Percentiles rank a stretch among this genome's conserved stretches.
Evolutionary conservation across 2,329 filamentous ascomycete genomes (phyloP).

Genomic region (Balansia obtecta): DNA sequence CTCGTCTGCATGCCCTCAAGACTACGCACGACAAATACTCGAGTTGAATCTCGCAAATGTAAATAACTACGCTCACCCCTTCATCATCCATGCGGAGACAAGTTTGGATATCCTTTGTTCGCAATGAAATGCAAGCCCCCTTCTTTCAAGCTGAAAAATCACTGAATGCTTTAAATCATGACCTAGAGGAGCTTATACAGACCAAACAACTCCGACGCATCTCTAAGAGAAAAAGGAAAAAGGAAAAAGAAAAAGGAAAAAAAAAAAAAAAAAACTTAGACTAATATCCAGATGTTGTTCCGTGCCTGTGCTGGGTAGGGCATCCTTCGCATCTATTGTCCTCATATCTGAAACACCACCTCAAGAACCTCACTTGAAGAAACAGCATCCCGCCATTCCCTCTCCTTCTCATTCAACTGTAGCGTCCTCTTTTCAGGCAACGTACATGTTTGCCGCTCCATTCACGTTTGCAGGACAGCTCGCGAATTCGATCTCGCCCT

Average conservation of each 20-base stretch:
- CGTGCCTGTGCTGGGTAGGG: neutral
- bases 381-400: neutral
- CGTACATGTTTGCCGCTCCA: neutral
- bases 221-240: neutral
- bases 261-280: neutral
- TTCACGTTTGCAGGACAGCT: neutral
- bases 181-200: neutral
- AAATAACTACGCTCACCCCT: too few relatives aligned
- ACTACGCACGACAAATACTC: too few relatives aligned
- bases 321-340: neutral
- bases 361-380: neutral
- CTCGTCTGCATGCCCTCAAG: too few relatives aligned
- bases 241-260: too few relatives aligned
- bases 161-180: neutral
- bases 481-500: neutral
- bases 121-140: neutral
- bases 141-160: neutral
- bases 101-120: neutral
- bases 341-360: neutral
- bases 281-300: neutral
- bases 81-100: neutral
- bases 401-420: neutral
- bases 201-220: conserved; percentile 4
- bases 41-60: too few relatives aligned
- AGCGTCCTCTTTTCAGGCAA: neutral